Evolutionary conservation across 768 basidiomycete species (phyloP).

Genomic region (Suillus weaverae): DNA sequence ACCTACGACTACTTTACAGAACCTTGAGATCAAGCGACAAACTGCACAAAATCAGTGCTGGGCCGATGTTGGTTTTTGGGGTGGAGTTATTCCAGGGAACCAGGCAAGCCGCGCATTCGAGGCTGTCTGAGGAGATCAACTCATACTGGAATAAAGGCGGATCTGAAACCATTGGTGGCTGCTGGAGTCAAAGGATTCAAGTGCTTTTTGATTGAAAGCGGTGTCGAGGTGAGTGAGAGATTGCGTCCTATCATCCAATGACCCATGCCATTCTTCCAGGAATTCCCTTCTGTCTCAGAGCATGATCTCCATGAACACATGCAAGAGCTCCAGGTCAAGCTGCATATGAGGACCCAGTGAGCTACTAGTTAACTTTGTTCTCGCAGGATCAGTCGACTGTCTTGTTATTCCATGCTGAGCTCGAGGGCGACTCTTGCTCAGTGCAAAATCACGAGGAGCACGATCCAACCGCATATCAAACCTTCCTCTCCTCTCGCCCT

Average conservation of each 20-base stretch:
- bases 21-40: conserved; percentile 68
- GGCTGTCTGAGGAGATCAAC: background rate
- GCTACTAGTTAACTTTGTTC: conserved; percentile 7
- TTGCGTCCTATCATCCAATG: conserved; percentile 10
- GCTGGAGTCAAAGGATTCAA: conserved; percentile 95
- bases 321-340: conserved; percentile 65
- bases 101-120: conserved; percentile 45
- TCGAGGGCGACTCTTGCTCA: conserved; percentile 42
- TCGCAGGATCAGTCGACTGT: conserved; percentile 64
- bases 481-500: conserved; percentile 87
- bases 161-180: conserved; percentile 73
- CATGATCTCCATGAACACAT: conserved; percentile 69
- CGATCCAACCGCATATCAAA: conserved; percentile 63
- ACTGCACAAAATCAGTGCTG: conserved; percentile 70
- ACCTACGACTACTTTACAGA: conserved; percentile 83
- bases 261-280: conserved; percentile 44
- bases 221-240: conserved; percentile 70
- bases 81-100: conserved; percentile 92
- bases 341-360: conserved; percentile 5
- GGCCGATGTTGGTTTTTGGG: conserved; percentile 82
- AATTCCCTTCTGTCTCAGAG: conserved; percentile 87
- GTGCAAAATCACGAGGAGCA: conserved; percentile 18
- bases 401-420: conserved; percentile 92
- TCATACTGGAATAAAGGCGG: conserved; percentile 42
- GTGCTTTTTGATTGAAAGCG: conserved; percentile 94